Base-by-base conservation (phyloP, 1,284 basidiomycete genomes). In the Apiotrichum mycotoxinovorans region DNA sequence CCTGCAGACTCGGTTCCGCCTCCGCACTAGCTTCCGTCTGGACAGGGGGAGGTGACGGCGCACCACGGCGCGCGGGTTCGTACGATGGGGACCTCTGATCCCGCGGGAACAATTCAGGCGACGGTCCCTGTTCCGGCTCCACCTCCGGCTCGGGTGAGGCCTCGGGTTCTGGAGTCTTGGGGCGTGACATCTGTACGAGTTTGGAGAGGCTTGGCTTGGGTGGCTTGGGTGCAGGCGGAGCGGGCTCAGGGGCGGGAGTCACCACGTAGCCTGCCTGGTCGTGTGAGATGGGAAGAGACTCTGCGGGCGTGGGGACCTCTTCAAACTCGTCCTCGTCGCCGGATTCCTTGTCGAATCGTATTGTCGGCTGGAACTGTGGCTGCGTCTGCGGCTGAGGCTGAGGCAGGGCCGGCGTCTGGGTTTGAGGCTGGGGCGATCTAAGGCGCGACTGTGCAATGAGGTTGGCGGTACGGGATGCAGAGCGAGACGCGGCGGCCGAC, bases 291-390 rank as follows among this genome's bases (percentile, higher is more conserved):
- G 20, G 5, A 20, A 3, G 40, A 18, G 20, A 38, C 40, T 5
- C 40, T 1, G 20, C n/a, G 18, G 45, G 34, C 34, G 25, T 20
- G 4, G 25, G 12, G 4, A 70, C 62, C 38, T 68, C 64, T 52
- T 67, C 70, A 9, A 60, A 50, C 20, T 57, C 57, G 18, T 63
- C 62, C 14, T 62, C 46, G 20, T 48, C 61, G 44, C 61, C 57
- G 8, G 51, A 51, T 4, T 57, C 54, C 38, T 42, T 20, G 37
- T 12, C 25, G 17, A 54, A n/a, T 5, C 7, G 7, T 30, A 30
- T 5, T 30, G 30, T 12, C 30, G 30, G 30, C 37, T 38, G 15
- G 17, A 38, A 11, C 37, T 17, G 37, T 18, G 12, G 37, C 11
- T 17, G 37, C 17, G 12, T 14, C 18, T 38, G 37, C 17, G 12